phyloP scores from a whole-genome alignment of 495 filamentous ascomycete genomes.

The Penicillium lagena region DNA sequence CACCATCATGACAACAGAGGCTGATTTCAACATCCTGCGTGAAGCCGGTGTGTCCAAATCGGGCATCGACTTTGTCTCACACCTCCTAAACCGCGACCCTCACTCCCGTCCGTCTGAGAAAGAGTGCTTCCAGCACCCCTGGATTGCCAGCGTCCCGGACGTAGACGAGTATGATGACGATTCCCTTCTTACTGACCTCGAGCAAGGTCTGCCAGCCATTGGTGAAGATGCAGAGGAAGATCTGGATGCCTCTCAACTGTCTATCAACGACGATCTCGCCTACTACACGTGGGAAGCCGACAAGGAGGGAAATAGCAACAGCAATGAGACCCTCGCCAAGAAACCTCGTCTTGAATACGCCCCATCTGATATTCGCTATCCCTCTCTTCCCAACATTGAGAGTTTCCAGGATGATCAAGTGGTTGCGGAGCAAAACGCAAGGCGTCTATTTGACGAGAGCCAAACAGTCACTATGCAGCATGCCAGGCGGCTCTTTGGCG shows the following conservation, averaged over 20 bases:
- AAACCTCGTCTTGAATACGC: constrained; percentile 27
- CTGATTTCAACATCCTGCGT: constrained; percentile 55
- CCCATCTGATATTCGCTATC: constrained; percentile 30
- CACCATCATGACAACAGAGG: constrained; percentile 67
- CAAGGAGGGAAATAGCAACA: constrained; percentile 19
- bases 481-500: constrained; percentile 67
- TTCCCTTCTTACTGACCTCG: constrained; percentile 44
- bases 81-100: constrained; percentile 72
- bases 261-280: constrained; percentile 33
- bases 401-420: constrained; percentile 28
- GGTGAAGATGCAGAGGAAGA: constrained; percentile 43
- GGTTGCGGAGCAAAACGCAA: constrained; percentile 20
- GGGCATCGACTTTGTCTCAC: constrained; percentile 64
- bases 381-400: constrained; percentile 38
- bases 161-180: constrained; percentile 41
- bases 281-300: constrained; percentile 16
- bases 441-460: constrained; percentile 45
- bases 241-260: constrained; percentile 62
- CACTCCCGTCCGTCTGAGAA: constrained; percentile 58
- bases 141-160: constrained; percentile 49
- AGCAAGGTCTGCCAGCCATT: constrained; percentile 37
- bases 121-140: constrained; percentile 58
- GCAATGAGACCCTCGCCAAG: constrained; percentile 35
- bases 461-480: constrained; percentile 21
- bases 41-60: constrained; percentile 49